These are phyloP conservation scores for Zizania palustris DNA, from an alignment of 202 grass and related monocot genomes.

Conservation along the genomic window DNA sequence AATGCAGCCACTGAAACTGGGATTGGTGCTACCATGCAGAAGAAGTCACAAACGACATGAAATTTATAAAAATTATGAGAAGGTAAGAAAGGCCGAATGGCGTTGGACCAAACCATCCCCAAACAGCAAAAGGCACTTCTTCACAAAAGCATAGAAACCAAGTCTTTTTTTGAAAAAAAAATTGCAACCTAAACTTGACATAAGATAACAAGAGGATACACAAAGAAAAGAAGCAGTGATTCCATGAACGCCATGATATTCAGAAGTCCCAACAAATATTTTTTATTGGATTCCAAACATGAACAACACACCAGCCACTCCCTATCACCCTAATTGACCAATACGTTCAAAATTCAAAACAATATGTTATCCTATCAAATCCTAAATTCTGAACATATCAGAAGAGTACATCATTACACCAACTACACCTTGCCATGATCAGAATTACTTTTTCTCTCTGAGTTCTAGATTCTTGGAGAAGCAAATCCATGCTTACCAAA, in stretches of 20 bases:
- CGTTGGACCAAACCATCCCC: not conserved
- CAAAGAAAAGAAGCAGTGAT: not conserved
- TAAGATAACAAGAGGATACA: not conserved
- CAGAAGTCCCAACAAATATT: not conserved
- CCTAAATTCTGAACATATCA: not conserved
- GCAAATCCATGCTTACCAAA: not conserved
- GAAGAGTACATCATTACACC: not conserved
- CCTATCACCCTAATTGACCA: not conserved
- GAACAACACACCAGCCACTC: not conserved
- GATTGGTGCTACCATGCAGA: conserved; percentile 74
- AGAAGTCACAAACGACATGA: conserved; percentile 4
- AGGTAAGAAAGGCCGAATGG: not conserved
- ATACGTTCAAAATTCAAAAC: not conserved
- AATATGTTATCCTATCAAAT: not conserved
- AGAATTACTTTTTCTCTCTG: not conserved
- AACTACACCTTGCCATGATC: not conserved
- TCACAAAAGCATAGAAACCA: not conserved
- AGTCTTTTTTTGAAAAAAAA: not conserved
- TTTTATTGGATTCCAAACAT: not conserved
- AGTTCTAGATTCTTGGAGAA: not conserved
- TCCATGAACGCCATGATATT: not conserved
- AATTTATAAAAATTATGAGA: conserved; percentile 24
- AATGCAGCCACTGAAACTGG: too few species aligned
- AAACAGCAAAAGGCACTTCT: too few species aligned
- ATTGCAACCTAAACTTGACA: conserved; percentile 12